Conservation (phyloP, 2,329 filamentous ascomycete species). For the Teratosphaeria epicoccoides region DNA sequence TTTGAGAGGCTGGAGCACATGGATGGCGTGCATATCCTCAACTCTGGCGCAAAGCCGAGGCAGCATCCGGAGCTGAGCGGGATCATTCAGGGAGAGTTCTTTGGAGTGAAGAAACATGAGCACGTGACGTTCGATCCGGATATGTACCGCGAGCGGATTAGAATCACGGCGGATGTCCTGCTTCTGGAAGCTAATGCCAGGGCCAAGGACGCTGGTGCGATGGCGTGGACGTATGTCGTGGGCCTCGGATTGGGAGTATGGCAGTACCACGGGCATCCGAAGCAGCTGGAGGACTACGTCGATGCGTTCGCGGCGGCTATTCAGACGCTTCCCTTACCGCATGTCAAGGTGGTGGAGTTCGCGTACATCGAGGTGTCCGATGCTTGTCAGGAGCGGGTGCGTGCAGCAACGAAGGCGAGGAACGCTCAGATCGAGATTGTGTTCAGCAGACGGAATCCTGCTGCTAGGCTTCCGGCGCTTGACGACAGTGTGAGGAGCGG, state of each 20-base stretch:
- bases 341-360: constrained; percentile 21
- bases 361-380: constrained; percentile 17
- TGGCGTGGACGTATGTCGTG: constrained; percentile 22
- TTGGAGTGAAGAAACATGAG: constrained; percentile 7
- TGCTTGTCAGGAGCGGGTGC: constrained; percentile 3
- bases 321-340: constrained; percentile 7
- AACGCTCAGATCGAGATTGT: constrained; percentile 13
- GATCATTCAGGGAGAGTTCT: constrained; percentile 13
- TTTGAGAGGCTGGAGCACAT: constrained; percentile 23
- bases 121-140: constrained; percentile 8
- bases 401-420: constrained; percentile 2
- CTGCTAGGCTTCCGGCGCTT: constrained; percentile 14
- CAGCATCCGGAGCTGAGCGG: constrained; percentile 12
- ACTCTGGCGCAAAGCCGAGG: constrained; percentile 3
- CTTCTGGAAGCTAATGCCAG: constrained; percentile 20
- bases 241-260: constrained; percentile 27
- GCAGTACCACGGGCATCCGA: constrained; percentile 8
- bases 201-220: constrained; percentile 9
- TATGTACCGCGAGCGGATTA: constrained; percentile 20
- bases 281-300: constrained; percentile 18
- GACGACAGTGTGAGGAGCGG: neutral
- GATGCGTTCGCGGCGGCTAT: constrained; percentile 16
- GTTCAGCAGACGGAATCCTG: constrained; percentile 22
- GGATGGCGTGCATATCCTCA: constrained; percentile 20
- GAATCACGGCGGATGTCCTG: constrained; percentile 22